Conservation (phyloP, 129 eudicot genomes). For the Smallanthus sonchifolius region DNA sequence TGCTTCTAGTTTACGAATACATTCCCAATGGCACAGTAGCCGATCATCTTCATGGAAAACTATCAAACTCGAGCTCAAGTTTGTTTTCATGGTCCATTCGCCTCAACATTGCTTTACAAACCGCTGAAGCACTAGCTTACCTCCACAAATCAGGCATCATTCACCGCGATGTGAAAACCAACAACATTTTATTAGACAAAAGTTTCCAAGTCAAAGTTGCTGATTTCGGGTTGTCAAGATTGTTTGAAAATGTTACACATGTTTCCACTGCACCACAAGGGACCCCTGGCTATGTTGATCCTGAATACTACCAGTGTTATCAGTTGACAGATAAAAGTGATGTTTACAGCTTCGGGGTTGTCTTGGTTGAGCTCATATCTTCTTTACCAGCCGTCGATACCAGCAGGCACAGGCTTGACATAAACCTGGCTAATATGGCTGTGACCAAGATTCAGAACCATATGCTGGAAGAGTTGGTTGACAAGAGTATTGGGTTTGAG, state of each 20-base stretch:
- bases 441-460: conserved; percentile 55
- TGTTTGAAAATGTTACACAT: conserved; percentile 50
- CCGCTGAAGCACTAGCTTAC: conserved; percentile 69
- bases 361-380: conserved; percentile 29
- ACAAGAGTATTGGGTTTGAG: conserved; percentile 48
- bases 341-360: conserved; percentile 4
- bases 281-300: background rate
- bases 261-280: conserved; percentile 89
- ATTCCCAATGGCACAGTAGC: background rate
- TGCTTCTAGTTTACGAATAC: conserved; percentile 1
- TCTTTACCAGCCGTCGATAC: conserved; percentile 65
- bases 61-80: conserved; percentile 47
- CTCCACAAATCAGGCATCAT: conserved; percentile 64
- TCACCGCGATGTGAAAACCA: conserved; percentile 82
- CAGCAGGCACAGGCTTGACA: conserved; percentile 57
- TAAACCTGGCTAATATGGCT: conserved; percentile 73
- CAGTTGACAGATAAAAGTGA: conserved; percentile 2
- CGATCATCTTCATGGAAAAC: conserved; percentile 44
- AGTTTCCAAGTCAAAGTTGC: conserved; percentile 75
- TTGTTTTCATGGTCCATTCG: conserved; percentile 63
- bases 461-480: conserved; percentile 57
- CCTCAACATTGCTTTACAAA: conserved; percentile 62
- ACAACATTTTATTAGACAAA: conserved; percentile 65
- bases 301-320: conserved; percentile 7
- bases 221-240: conserved; percentile 47